A percentile compares a stretch with the other conserved stretches of the same genome.
phyloP scores from a whole-genome alignment of 805 yeast genomes.

The Metschnikowia cerradonensis region DNA sequence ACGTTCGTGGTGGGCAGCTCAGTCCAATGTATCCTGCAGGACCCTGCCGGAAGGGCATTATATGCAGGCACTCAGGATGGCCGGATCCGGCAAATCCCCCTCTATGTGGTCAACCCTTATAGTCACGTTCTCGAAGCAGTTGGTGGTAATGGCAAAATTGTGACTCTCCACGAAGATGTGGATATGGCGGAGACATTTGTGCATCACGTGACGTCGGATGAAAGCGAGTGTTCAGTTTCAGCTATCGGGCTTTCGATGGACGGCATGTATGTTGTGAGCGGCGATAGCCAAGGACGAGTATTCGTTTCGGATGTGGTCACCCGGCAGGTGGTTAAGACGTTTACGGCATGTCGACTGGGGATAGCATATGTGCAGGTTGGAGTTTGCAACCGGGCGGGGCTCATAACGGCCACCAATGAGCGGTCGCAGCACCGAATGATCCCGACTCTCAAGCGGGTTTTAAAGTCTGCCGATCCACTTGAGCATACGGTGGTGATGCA shows the following conservation, averaged over 20 bases:
- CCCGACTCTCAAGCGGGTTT: conserved; percentile 63
- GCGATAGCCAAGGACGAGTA: conserved; percentile 69
- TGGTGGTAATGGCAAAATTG: conserved; percentile 55
- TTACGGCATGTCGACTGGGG: conserved; percentile 38
- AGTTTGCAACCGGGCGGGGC: conserved; percentile 20
- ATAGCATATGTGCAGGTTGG: conserved; percentile 29
- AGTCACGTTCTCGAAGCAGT: conserved; percentile 49
- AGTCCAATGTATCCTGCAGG: conserved; percentile 56
- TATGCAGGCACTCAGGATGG: conserved; percentile 72
- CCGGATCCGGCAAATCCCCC: conserved; percentile 49
- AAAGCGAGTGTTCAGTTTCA: conserved; percentile 35
- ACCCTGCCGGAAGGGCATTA: conserved; percentile 73
- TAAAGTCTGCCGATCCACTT: conserved; percentile 37
- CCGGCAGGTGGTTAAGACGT: conserved; percentile 60
- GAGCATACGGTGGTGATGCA: conserved; percentile 43
- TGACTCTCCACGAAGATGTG: conserved; percentile 49
- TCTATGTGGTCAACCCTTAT: conserved; percentile 38
- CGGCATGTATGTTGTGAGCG: conserved; percentile 68
- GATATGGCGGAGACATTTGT: conserved; percentile 49
- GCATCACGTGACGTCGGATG: conserved; percentile 34
- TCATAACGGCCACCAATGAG: conserved; percentile 20
- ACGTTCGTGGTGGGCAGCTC: conserved; percentile 68
- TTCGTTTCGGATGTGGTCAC: conserved; percentile 66
- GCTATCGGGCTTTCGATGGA: conserved; percentile 63
- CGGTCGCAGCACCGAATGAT: conserved; percentile 43